Conservation (phyloP, 2,329 filamentous ascomycete species). For the Exophiala sp. region DNA sequence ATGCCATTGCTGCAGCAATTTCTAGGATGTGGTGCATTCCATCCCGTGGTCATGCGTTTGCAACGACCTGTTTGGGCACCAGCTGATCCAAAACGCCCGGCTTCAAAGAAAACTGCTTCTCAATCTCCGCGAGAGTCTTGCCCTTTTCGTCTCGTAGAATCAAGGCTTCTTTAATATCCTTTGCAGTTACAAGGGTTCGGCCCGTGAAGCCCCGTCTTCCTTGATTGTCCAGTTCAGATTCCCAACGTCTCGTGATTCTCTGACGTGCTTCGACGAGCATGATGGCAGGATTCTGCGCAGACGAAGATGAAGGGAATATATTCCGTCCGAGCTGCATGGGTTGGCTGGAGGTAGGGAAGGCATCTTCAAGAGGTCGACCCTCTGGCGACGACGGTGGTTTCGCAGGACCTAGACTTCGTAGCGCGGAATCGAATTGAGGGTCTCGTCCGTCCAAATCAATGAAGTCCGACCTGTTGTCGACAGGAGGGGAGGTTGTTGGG, state of each 20-base stretch:
- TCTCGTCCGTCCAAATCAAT: slow-evolving; percentile 58
- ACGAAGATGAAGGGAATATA: slow-evolving; percentile 34
- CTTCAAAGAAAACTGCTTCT: slow-evolving; percentile 42
- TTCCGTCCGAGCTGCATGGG: slow-evolving; percentile 32
- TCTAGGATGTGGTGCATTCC: neutral
- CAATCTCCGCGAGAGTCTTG: slow-evolving; percentile 36
- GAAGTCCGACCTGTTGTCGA: slow-evolving; percentile 11
- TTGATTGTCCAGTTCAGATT: slow-evolving; percentile 49
- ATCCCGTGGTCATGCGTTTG: slow-evolving; percentile 15
- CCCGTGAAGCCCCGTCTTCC: slow-evolving; percentile 38
- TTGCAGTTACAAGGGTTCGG: slow-evolving; percentile 45
- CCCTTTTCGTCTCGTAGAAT: slow-evolving; percentile 44
- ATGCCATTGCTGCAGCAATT: too few species aligned
- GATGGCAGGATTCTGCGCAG: slow-evolving; percentile 49
- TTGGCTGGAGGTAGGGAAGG: slow-evolving; percentile 30
- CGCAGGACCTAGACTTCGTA: slow-evolving; percentile 57
- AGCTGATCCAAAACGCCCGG: slow-evolving; percentile 38
- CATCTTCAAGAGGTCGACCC: slow-evolving; percentile 24
- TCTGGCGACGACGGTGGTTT: slow-evolving; percentile 41
- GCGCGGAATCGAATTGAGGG: slow-evolving; percentile 69
- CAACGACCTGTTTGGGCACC: slow-evolving; percentile 15
- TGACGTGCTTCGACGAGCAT: slow-evolving; percentile 49
- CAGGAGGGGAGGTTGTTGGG: slow-evolving; percentile 15
- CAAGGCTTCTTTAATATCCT: slow-evolving; percentile 46
- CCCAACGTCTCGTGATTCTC: slow-evolving; percentile 47